Conservation (phyloP, 1,284 basidiomycete species). For the Bondarzewia mesenterica region DNA sequence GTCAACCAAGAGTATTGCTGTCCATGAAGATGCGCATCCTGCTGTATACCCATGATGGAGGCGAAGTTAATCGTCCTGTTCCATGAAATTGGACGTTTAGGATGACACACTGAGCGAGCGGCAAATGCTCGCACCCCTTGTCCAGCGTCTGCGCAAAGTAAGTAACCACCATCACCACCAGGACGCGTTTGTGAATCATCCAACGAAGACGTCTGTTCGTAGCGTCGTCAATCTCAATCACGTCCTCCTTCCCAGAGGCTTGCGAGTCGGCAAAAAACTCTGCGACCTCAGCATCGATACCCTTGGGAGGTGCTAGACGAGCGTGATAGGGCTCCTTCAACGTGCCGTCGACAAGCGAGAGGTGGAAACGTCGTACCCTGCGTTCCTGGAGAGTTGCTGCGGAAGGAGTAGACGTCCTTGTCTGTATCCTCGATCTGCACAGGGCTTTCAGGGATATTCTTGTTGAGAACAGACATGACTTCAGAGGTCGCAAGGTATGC, state of each 20-base stretch:
- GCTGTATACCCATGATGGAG: constrained; percentile 46
- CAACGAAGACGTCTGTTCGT: constrained; percentile 36
- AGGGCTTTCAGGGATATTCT: constrained; percentile 8
- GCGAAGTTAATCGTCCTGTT: constrained; percentile 44
- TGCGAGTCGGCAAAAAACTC: constrained; percentile 33
- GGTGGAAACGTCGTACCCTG: constrained; percentile 9
- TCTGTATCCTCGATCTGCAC: constrained; percentile 21
- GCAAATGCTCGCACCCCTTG: constrained; percentile 40
- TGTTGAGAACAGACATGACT: background rate
- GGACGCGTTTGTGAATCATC: constrained; percentile 44
- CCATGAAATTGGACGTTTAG: background rate
- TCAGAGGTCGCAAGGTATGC: background rate
- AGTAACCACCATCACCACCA: constrained; percentile 47
- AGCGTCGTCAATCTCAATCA: constrained; percentile 33
- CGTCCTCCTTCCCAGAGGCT: constrained; percentile 9
- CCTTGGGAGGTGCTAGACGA: constrained; percentile 17
- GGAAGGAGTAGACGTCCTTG: constrained; percentile 22
- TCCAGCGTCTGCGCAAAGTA: constrained; percentile 45
- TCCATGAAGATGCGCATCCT: constrained; percentile 36
- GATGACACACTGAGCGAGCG: too few species aligned
- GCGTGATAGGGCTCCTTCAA: background rate
- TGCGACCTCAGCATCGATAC: constrained; percentile 41
- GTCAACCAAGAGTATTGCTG: constrained; percentile 46
- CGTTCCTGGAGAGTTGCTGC: constrained; percentile 10
- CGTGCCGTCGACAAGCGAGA: background rate